Percentiles rank a stretch among this genome's conserved stretches.
phyloP scores from a whole-genome alignment of 805 yeast species.

The Teunomyces barrocoloradensis region DNA sequence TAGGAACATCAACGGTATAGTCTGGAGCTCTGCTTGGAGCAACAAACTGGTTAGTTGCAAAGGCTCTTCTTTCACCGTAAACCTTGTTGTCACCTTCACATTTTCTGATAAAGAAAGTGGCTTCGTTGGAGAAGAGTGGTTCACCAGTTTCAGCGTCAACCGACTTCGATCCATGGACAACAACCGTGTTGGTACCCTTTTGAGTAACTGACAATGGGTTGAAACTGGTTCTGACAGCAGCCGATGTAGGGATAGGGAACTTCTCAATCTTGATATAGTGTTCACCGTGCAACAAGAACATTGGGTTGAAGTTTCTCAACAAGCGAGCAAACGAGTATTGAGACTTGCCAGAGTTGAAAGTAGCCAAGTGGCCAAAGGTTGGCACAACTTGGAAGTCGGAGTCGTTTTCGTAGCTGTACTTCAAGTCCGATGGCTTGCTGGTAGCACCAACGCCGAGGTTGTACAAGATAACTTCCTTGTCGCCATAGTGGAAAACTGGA shows the following conservation, averaged over 20 bases:
- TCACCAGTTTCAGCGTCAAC: conserved; percentile 68
- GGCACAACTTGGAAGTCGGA: conserved; percentile 82
- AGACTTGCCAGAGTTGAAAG: conserved; percentile 61
- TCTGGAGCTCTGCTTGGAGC: conserved; percentile 70
- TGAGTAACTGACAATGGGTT: conserved; percentile 73
- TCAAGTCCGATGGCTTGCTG: conserved; percentile 55
- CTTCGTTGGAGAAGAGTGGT: conserved; percentile 72
- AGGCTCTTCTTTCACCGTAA: conserved; percentile 49
- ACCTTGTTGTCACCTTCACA: conserved; percentile 53
- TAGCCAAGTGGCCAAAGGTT: conserved; percentile 86
- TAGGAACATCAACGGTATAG: conserved; percentile 55
- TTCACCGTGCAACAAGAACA: conserved; percentile 91
- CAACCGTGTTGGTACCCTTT: conserved; percentile 82
- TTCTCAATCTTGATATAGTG: conserved; percentile 77
- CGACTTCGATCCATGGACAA: conserved; percentile 71
- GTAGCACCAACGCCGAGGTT: conserved; percentile 88
- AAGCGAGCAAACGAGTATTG: conserved; percentile 56
- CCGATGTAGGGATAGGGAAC: conserved; percentile 77
- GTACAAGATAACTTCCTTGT: conserved; percentile 75
- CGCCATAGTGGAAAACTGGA: conserved; percentile 55
- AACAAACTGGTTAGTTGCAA: conserved; percentile 60
- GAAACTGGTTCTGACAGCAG: conserved; percentile 56
- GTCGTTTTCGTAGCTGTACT: conserved; percentile 76
- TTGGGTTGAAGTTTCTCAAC: conserved; percentile 82
- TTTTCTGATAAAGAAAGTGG: conserved; percentile 81